These are phyloP conservation scores for Clausena lansium DNA, from an alignment of 345 rosid genomes.

Conservation along the genomic window DNA sequence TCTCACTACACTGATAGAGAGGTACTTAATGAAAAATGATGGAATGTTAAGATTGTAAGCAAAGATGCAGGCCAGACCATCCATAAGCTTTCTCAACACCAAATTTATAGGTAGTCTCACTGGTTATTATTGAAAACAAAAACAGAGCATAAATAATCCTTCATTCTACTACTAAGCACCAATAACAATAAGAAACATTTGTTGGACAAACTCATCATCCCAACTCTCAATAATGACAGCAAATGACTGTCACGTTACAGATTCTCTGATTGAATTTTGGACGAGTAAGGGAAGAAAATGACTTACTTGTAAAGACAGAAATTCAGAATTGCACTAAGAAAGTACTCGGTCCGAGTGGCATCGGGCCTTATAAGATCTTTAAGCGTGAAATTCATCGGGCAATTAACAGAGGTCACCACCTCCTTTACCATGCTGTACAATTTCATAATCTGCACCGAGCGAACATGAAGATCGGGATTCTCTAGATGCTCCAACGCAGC, in stretches of 20 bases:
- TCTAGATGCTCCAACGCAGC: slow-evolving; percentile 76
- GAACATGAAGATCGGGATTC: slow-evolving; percentile 76
- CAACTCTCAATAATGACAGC: neutral
- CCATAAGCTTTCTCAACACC: neutral
- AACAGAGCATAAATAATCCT: neutral
- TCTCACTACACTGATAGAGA: neutral
- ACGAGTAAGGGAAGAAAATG: neutral
- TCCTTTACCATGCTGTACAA: slow-evolving; percentile 47
- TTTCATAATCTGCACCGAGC: slow-evolving; percentile 46
- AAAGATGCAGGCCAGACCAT: neutral
- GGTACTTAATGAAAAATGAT: neutral
- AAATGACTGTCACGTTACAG: neutral
- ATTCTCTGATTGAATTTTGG: neutral
- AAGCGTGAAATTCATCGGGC: slow-evolving; percentile 55
- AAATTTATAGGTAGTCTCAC: neutral
- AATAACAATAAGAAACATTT: neutral
- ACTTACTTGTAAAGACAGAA: slow-evolving; percentile 75
- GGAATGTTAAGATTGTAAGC: neutral
- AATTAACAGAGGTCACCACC: slow-evolving; percentile 39
- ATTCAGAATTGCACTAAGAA: slow-evolving; percentile 76
- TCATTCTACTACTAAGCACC: neutral
- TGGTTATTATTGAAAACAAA: neutral
- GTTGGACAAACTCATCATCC: neutral
- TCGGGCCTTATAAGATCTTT: slow-evolving; percentile 73
- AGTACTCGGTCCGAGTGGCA: slow-evolving; percentile 58